Evolutionary conservation across 2,329 filamentous ascomycete species (phyloP).

Genomic region (Thielaviopsis populi): DNA sequence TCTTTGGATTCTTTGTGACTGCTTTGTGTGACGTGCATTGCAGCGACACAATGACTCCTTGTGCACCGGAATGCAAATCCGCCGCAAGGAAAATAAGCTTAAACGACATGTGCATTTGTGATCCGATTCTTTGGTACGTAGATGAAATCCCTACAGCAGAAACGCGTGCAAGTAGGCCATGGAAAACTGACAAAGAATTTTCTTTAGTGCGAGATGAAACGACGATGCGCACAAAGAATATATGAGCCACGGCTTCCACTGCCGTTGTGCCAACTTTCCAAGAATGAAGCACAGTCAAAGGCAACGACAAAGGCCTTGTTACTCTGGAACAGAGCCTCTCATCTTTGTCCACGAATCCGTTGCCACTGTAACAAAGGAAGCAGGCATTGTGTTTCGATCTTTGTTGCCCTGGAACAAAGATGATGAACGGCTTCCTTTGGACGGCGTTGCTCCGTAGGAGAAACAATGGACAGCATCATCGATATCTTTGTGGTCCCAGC

Average conservation of each 20-base stretch:
- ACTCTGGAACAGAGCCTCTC: neutral
- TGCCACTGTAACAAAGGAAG: neutral
- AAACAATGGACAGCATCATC: neutral
- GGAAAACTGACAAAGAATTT: neutral
- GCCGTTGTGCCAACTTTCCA: neutral
- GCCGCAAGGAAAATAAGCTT: neutral
- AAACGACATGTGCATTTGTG: neutral
- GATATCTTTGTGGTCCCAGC: neutral
- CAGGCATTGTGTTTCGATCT: neutral
- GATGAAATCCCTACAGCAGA: neutral
- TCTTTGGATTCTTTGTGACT: neutral
- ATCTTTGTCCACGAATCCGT: neutral
- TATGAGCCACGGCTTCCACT: neutral
- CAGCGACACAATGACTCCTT: neutral
- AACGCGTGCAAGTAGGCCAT: neutral
- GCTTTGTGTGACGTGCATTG: neutral
- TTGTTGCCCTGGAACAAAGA: neutral
- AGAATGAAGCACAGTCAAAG: neutral
- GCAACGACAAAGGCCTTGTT: neutral
- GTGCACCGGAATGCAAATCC: neutral
- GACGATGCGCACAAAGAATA: neutral
- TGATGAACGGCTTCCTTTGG: neutral
- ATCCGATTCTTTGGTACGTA: neutral
- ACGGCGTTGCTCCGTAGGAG: neutral
- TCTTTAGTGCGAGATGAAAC: neutral